Conservation (phyloP, 2,329 filamentous ascomycete genomes). For the Colletotrichum tropicicola region DNA sequence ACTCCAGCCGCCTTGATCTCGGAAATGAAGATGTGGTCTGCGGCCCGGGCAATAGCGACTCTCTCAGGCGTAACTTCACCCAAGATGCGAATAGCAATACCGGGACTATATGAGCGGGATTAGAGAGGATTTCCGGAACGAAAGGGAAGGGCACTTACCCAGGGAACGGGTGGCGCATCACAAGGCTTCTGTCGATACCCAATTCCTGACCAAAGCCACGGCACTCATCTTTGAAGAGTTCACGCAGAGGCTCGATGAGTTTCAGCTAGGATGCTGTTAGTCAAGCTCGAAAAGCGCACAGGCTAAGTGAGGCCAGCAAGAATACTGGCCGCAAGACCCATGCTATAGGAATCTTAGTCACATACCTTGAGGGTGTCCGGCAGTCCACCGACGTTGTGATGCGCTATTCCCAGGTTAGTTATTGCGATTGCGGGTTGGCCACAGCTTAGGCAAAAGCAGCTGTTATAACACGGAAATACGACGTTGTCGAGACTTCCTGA, state of each 20-base stretch:
- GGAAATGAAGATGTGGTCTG: constrained; percentile 81
- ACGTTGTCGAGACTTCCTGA: not conserved
- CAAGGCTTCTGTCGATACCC: constrained; percentile 53
- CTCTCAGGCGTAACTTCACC: constrained; percentile 85
- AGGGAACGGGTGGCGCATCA: constrained; percentile 81
- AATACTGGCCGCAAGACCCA: no score
- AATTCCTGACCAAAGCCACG: constrained; percentile 41
- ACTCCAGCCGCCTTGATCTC: constrained; percentile 78
- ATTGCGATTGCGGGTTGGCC: no score
- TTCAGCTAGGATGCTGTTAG: constrained; percentile 30
- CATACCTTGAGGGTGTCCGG: constrained; percentile 35
- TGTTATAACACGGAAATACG: no score
- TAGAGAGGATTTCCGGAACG: no score
- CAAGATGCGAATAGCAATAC: constrained; percentile 80
- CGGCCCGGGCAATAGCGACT: constrained; percentile 80
- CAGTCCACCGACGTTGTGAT: constrained; percentile 56
- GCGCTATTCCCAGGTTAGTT: constrained; percentile 39
- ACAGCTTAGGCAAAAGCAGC: no score
- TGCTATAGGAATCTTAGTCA: not conserved
- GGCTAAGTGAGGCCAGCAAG: no score
- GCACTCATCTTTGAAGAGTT: constrained; percentile 44
- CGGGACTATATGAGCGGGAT: no score
- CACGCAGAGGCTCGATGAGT: constrained; percentile 32
- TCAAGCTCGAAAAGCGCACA: no score
- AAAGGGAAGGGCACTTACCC: no score